A percentile compares a stretch with the other conserved stretches of the same genome.
Evolutionary conservation across 768 basidiomycete species (phyloP).

Genomic region (Tremella fuciformis): DNA sequence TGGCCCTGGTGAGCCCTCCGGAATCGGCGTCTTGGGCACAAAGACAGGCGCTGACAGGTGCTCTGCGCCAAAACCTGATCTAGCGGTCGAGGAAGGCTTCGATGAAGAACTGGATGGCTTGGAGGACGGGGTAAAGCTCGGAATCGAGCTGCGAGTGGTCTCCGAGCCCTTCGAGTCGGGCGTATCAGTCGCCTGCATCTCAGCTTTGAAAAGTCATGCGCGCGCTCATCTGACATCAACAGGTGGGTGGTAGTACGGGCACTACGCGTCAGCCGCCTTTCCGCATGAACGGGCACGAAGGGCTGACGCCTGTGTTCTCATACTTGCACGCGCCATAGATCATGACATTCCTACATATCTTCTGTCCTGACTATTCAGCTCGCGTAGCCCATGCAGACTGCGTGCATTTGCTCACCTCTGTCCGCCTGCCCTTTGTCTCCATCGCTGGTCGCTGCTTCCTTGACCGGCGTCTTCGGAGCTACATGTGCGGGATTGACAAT

Average conservation of each 20-base stretch:
- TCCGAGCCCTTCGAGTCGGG: background rate
- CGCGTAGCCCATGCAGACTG: constrained; percentile 11
- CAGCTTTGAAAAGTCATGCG: background rate
- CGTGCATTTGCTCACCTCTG: background rate
- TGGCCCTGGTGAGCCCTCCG: constrained; percentile 26
- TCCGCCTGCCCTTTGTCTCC: background rate
- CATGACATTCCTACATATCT: constrained; percentile 84
- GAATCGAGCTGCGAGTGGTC: background rate
- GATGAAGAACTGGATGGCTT: background rate
- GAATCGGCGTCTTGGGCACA: constrained; percentile 42
- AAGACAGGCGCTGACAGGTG: constrained; percentile 42
- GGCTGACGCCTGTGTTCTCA: constrained; percentile 44
- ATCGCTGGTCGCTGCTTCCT: background rate
- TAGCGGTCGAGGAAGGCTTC: background rate
- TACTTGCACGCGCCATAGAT: constrained; percentile 66
- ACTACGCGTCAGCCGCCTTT: constrained; percentile 25
- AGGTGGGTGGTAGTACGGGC: constrained; percentile 44
- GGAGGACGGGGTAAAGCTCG: background rate
- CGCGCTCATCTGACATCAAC: constrained; percentile 15
- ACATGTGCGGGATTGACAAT: constrained; percentile 27
- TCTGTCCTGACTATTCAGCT: constrained; percentile 52
- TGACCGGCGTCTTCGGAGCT: background rate
- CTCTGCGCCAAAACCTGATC: background rate
- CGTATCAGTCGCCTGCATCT: background rate
- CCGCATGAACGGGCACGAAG: background rate